A percentile compares a stretch with the other conserved stretches of the same genome.
phyloP scores from a whole-genome alignment of 257 asterid genomes.

The Echites panduratus region DNA sequence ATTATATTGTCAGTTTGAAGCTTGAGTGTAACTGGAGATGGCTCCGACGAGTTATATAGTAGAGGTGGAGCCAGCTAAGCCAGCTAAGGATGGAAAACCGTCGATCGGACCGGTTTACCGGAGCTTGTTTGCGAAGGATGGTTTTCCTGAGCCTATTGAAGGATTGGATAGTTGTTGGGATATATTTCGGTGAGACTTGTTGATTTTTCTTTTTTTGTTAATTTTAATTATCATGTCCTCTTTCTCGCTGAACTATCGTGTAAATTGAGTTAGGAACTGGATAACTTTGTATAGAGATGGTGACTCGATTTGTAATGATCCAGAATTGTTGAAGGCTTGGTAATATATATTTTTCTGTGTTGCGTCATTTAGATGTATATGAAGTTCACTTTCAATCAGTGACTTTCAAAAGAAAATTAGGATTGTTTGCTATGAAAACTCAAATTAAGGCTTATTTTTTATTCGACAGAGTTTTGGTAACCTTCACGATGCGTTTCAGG shows the following conservation, averaged over 20 bases:
- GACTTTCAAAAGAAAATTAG: not conserved
- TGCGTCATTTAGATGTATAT: not conserved
- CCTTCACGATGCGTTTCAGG: not conserved
- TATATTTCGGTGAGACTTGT: slow-evolving; percentile 67
- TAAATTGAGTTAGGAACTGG: not conserved
- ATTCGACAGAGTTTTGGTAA: not conserved
- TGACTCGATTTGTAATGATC: not conserved
- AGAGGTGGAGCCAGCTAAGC: slow-evolving; percentile 75
- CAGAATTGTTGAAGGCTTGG: not conserved
- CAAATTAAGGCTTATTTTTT: not conserved
- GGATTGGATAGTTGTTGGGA: slow-evolving; percentile 93
- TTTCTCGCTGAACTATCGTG: not conserved
- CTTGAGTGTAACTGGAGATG: slow-evolving; percentile 31
- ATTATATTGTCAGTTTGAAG: not conserved
- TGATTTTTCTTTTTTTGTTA: not conserved
- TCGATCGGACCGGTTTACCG: slow-evolving; percentile 87
- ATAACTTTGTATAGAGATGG: not conserved
- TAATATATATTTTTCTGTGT: not conserved
- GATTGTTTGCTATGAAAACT: not conserved
- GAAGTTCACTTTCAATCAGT: not conserved
- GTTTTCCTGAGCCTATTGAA: slow-evolving; percentile 62
- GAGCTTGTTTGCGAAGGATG: slow-evolving; percentile 64
- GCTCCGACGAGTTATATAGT: slow-evolving; percentile 35
- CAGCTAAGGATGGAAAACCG: slow-evolving; percentile 65
- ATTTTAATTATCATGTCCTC: not conserved